Percentiles rank a stretch among this genome's conserved stretches.
Conservation (phyloP, 805 yeast species). For the Zygotorulaspora chibaensis region DNA sequence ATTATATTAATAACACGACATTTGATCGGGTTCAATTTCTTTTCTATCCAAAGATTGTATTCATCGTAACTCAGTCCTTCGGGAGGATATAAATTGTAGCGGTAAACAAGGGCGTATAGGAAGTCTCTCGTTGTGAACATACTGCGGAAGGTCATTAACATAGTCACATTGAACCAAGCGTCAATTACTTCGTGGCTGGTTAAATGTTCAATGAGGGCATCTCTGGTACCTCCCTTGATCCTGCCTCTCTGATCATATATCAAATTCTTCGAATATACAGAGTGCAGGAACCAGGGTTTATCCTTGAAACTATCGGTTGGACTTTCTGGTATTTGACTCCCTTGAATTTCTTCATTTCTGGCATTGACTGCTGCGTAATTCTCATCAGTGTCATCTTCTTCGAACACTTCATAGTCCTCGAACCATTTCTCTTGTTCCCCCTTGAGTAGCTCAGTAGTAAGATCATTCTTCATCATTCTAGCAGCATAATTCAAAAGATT, state of each 20-base stretch:
- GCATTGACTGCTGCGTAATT: constrained; percentile 1
- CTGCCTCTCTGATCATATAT: constrained; percentile 65
- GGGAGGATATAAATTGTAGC: constrained; percentile 75
- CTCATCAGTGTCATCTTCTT: constrained; percentile 12
- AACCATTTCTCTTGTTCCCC: constrained; percentile 39
- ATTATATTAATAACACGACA: constrained; percentile 61
- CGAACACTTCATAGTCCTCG: constrained; percentile 27
- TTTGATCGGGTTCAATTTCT: constrained; percentile 65
- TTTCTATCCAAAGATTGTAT: constrained; percentile 68
- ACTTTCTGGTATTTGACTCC: constrained; percentile 3
- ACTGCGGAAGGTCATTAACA: constrained; percentile 71
- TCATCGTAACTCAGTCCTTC: constrained; percentile 84
- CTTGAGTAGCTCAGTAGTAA: constrained; percentile 53
- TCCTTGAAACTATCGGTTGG: constrained; percentile 40
- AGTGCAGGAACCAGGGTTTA: constrained; percentile 67
- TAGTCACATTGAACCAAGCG: constrained; percentile 59
- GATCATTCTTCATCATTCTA: constrained; percentile 70
- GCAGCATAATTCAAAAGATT: constrained; percentile 68
- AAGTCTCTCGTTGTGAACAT: constrained; percentile 66
- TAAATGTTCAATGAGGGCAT: constrained; percentile 72
- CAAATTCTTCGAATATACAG: constrained; percentile 56
- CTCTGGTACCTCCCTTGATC: constrained; percentile 78
- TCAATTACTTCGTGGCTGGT: constrained; percentile 68
- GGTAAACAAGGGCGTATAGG: constrained; percentile 51
- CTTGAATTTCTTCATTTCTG: constrained; percentile 5